A percentile compares a stretch with the other conserved stretches of the same genome.
Evolutionary conservation across 2,329 filamentous ascomycete species (phyloP).

Genomic region (Sporothrix sp.): DNA sequence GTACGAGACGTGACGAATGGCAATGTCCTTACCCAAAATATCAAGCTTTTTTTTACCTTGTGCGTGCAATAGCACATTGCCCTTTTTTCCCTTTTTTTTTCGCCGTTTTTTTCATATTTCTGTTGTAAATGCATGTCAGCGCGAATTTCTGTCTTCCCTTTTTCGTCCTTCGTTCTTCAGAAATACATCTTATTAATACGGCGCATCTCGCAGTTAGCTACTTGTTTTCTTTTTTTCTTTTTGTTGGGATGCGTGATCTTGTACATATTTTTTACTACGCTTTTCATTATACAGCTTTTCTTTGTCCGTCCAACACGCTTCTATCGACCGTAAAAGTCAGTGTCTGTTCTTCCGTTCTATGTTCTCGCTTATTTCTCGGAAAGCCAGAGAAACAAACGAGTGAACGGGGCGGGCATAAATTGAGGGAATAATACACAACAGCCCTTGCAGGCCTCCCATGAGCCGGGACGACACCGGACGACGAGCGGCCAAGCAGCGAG

Average conservation of each 20-base stretch:
- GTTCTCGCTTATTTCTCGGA: too few relatives aligned
- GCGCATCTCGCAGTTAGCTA: neutral
- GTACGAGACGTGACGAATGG: neutral
- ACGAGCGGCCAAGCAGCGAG: too few relatives aligned
- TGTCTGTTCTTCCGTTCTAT: too few relatives aligned
- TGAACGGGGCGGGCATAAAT: too few relatives aligned
- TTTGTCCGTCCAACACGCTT: too few relatives aligned
- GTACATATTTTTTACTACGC: too few relatives aligned
- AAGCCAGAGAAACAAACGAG: too few relatives aligned
- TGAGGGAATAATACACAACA: too few relatives aligned
- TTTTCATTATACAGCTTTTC: neutral
- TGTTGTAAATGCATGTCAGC: constrained; percentile 1
- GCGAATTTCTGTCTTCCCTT: too few relatives aligned
- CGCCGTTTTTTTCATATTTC: neutral
- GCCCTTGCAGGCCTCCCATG: too few relatives aligned
- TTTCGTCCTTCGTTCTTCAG: neutral
- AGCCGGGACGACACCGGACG: too few relatives aligned
- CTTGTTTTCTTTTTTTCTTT: neutral
- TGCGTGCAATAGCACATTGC: constrained; percentile 2
- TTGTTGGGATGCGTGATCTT: neutral
- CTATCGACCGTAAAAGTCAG: too few relatives aligned
- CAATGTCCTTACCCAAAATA: neutral
- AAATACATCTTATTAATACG: neutral
- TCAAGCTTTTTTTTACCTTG: constrained; percentile 5
- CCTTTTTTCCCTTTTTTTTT: neutral